These are phyloP conservation scores for Colletotrichum lentis DNA, from an alignment of 2,329 filamentous ascomycete genomes.

Conservation along the genomic window DNA sequence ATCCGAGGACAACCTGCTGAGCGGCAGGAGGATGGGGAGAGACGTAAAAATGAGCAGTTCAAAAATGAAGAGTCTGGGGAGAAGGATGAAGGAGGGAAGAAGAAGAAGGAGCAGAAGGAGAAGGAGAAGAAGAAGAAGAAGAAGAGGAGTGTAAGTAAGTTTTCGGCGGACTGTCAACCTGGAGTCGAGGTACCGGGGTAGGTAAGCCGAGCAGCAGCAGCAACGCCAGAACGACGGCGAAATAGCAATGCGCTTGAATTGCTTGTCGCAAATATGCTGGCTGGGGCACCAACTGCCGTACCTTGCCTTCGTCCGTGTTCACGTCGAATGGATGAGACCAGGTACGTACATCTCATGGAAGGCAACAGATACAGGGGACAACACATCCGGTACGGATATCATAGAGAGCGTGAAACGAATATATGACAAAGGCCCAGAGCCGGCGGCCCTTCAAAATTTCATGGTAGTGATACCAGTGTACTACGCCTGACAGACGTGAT, in stretches of 20 bases:
- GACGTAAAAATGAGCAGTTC: neutral
- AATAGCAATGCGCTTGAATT: neutral
- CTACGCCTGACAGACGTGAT: neutral
- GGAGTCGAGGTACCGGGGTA: neutral
- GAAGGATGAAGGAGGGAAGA: neutral
- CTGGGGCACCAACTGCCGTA: constrained; percentile 9
- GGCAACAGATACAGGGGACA: constrained; percentile 5
- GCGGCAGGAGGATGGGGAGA: neutral
- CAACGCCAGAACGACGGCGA: constrained; percentile 12
- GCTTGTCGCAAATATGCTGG: neutral
- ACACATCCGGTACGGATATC: neutral
- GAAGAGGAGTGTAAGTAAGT: constrained; percentile 10
- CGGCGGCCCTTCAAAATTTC: neutral
- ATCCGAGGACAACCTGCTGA: neutral
- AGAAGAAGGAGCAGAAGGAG: neutral
- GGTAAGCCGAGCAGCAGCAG: neutral
- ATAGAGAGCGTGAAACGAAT: constrained; percentile 8
- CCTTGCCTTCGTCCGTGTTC: neutral
- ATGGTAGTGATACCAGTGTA: neutral
- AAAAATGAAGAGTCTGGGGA: neutral
- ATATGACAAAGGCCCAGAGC: neutral
- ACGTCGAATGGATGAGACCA: neutral
- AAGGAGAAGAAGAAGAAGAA: constrained; percentile 1
- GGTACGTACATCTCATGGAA: constrained; percentile 30
- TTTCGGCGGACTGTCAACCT: constrained; percentile 1